Evolutionary conservation across 2,329 filamentous ascomycete genomes (phyloP), one percentile per base, ranked within the genome.

Genomic region (Fusarium caatingaense): DNA sequence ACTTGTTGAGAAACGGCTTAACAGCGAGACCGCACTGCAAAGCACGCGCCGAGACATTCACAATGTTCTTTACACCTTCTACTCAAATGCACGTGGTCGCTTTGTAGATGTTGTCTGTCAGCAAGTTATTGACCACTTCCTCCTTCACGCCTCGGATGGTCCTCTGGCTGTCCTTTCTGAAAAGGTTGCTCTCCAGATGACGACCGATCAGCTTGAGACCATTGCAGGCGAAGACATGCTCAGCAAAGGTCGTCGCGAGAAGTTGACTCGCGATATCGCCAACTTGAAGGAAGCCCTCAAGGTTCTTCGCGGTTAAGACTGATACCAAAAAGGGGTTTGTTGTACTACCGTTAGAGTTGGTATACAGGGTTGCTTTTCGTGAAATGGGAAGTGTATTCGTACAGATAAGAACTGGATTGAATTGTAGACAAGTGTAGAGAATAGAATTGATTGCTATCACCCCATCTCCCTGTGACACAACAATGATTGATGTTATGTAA

Each of bases 31-130:
- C n/a, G n/a, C n/a, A n/a, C n/a, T n/a, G n/a, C n/a, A n/a, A n/a
- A n/a, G n/a, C n/a, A n/a, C n/a, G n/a, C n/a, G n/a, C n/a, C n/a
- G n/a, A n/a, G n/a, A n/a, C n/a, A n/a, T n/a, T n/a, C 87, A 91
- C 58, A 86, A 92, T 62, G 85, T 87, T 2, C 80, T 92, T 0
- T 76, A 82, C 28, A 82, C 85, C 3, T 92, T 90, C 76, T 92
- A 92, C 79, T 83, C 87, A 27, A 85, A 91, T 2, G 83, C 88
- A 0, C 82, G 81, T 15, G 86, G 87, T 72, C 84, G 89, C 0
- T 91, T 93, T 60, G 83, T 91, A 3, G 90, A 93, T 69, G 85
- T 82, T 5, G 76, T 93, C 3, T 88, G 83, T 72, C 84, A 85
- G 64, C 89, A 92, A 66, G 87, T 84, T 0, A 79, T 87, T 3